These are phyloP conservation scores for Penicillium rolfsii DNA, from an alignment of 2,329 filamentous ascomycete species.

Conservation along the genomic window DNA sequence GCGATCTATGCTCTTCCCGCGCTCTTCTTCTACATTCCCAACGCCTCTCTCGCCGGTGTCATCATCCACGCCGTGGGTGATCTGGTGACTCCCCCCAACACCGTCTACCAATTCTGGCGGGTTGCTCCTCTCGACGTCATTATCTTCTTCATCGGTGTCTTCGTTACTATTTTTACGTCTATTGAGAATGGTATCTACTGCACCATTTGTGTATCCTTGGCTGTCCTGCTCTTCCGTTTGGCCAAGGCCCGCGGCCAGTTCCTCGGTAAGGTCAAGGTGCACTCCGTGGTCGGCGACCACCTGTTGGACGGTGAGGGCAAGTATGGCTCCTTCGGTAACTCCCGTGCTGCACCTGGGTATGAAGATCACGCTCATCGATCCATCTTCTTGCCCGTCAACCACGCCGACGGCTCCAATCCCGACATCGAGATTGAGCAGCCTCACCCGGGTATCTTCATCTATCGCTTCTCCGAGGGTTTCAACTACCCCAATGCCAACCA, in stretches of 20 bases:
- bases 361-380: conserved; percentile 65
- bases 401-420: conserved; percentile 89
- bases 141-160: conserved; percentile 90
- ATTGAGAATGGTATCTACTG: conserved; percentile 95
- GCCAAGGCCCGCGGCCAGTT: conserved; percentile 82
- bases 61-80: conserved; percentile 97
- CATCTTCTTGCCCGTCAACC: conserved; percentile 83
- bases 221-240: conserved; percentile 79
- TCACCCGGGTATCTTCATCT: conserved; percentile 93
- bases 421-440: conserved; percentile 76
- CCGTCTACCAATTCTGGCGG: conserved; percentile 92
- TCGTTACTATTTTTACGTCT: conserved; percentile 82
- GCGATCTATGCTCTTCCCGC: conserved; percentile 86
- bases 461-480: conserved; percentile 91
- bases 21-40: conserved; percentile 93
- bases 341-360: conserved; percentile 38
- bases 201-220: conserved; percentile 76
- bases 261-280: conserved; percentile 79
- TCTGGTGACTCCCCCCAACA: conserved; percentile 86
- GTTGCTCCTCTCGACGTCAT: conserved; percentile 87
- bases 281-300: conserved; percentile 79
- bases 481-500: conserved; percentile 94
- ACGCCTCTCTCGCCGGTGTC: conserved; percentile 76
- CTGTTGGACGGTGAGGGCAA: conserved; percentile 66
- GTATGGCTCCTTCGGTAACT: conserved; percentile 59